Evolutionary conservation across 1,284 basidiomycete genomes (phyloP).

Genomic region (Spongispora temasekensis): DNA sequence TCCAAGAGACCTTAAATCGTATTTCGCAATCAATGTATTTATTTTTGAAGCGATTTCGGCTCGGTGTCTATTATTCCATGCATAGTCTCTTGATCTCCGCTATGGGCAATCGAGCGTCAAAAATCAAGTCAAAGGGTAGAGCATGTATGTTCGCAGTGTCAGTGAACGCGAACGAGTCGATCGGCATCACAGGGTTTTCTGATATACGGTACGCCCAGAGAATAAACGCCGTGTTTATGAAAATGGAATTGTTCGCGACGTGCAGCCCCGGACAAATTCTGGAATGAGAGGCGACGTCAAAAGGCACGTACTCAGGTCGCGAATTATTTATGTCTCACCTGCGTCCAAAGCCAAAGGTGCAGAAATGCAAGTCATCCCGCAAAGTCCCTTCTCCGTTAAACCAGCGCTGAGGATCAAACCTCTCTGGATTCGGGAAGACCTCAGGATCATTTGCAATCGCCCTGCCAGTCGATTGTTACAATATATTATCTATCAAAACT

Average conservation of each 20-base stretch:
- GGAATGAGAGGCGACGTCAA: conserved; percentile 10
- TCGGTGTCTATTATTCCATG: not conserved
- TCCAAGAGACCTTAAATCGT: no score
- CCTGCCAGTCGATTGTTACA: conserved; percentile 27
- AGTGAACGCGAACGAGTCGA: conserved; percentile 23
- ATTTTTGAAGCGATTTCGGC: not conserved
- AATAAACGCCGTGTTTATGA: conserved; percentile 23
- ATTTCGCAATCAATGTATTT: no score
- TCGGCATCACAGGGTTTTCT: conserved; percentile 21
- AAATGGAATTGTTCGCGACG: conserved; percentile 30
- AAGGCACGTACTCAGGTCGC: not conserved
- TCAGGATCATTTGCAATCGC: conserved; percentile 56
- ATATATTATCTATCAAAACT: not conserved
- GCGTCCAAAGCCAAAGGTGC: conserved; percentile 62
- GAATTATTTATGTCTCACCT: conserved; percentile 32
- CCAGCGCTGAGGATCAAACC: conserved; percentile 62
- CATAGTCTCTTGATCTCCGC: conserved; percentile 14
- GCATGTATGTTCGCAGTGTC: conserved; percentile 15
- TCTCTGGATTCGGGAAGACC: conserved; percentile 59
- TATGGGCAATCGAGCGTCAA: conserved; percentile 10
- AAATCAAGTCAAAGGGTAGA: conserved; percentile 19
- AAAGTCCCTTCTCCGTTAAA: conserved; percentile 49
- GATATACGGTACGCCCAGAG: conserved; percentile 30
- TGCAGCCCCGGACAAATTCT: conserved; percentile 31
- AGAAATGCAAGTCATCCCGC: conserved; percentile 51